Evolutionary conservation across 2,329 filamentous ascomycete species (phyloP).

Genomic region (Trichoderma pleuroti): DNA sequence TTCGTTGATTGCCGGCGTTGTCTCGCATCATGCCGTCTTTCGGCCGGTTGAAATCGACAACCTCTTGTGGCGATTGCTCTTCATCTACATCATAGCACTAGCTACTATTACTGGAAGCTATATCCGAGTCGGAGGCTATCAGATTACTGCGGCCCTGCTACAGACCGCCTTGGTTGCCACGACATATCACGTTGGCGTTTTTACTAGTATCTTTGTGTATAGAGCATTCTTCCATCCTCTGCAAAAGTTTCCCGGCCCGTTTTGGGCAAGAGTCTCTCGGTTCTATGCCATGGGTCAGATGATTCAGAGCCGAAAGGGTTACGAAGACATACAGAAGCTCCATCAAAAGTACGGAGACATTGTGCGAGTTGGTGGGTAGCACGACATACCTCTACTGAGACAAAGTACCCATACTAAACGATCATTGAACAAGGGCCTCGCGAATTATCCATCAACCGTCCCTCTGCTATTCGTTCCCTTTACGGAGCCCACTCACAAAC

Average conservation of each 20-base stretch:
- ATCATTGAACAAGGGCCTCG: background rate
- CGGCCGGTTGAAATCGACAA: background rate
- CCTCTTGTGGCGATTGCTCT: background rate
- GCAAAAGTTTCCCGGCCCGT: conserved; percentile 28
- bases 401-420: background rate
- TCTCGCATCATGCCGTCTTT: background rate
- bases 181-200: conserved; percentile 10
- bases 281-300: conserved; percentile 18
- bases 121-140: background rate
- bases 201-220: conserved; percentile 24
- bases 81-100: background rate
- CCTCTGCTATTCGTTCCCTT: background rate
- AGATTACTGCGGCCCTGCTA: background rate
- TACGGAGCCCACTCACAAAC: background rate
- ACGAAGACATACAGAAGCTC: conserved; percentile 27
- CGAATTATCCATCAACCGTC: background rate
- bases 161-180: background rate
- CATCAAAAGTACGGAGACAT: conserved; percentile 31
- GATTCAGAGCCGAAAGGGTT: conserved; percentile 25
- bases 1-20: background rate
- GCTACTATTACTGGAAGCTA: background rate
- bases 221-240: conserved; percentile 27
- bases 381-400: background rate
- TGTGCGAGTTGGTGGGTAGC: conserved; percentile 28
- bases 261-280: conserved; percentile 27